Evolutionary conservation across 2,329 filamentous ascomycete species (phyloP).

Genomic region (Exophiala dermatitidis): DNA sequence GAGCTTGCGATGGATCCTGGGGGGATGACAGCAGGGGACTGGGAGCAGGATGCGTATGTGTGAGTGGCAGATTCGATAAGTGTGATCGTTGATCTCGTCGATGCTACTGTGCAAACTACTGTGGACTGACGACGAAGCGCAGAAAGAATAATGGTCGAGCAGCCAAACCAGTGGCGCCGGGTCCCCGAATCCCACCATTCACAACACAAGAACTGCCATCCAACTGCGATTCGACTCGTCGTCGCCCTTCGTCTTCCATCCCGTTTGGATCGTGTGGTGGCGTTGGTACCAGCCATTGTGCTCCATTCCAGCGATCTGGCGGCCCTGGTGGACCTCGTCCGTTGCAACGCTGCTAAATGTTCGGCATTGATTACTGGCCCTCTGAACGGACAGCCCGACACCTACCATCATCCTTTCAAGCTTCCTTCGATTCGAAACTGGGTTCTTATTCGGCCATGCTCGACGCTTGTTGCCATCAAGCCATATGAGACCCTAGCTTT

Average conservation of each 20-base stretch:
- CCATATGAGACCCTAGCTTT: background rate
- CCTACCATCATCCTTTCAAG: too few species aligned
- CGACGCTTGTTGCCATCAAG: too few species aligned
- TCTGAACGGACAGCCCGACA: background rate
- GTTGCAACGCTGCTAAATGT: background rate
- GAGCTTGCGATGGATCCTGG: too few species aligned
- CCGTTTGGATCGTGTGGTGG: too few species aligned
- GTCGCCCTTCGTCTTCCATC: too few species aligned
- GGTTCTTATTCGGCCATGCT: too few species aligned
- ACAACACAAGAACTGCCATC: background rate
- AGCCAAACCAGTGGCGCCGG: background rate
- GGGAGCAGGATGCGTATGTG: background rate
- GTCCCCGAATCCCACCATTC: background rate
- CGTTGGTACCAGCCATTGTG: background rate
- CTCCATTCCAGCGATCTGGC: background rate
- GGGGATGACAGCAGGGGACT: background rate
- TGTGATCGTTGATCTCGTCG: too few species aligned
- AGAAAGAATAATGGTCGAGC: too few species aligned
- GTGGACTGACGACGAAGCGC: too few species aligned
- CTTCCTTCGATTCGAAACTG: too few species aligned
- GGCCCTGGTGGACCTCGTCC: background rate
- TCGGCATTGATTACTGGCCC: background rate
- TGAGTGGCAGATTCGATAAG: too few species aligned
- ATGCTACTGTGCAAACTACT: too few species aligned
- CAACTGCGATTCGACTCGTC: background rate